Base-by-base conservation (phyloP, 1,284 basidiomycete genomes). In the Singerocomus rubriflavus region DNA sequence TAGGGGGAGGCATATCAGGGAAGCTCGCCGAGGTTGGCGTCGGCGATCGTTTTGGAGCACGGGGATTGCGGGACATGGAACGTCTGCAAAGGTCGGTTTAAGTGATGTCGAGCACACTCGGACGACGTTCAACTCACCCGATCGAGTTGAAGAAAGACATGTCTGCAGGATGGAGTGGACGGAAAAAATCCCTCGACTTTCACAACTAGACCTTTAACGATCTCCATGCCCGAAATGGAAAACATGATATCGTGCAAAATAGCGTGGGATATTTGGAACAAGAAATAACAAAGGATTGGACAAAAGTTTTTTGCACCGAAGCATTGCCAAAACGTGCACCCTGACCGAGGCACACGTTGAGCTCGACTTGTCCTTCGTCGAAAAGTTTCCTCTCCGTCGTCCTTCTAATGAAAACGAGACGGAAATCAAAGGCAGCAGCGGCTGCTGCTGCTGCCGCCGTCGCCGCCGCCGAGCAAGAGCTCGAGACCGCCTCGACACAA, bases 91-190 rank as follows among this genome's bases (percentile, higher is more conserved):
- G 3, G n/a, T 7, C 32, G 39, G 25, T 32, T 26, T 59, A 17
- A 49, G 41, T 37, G 32, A 34, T 16, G 39, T 11, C 12, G 36
- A 36, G 9, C 6, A 34, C 5, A 26, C n/a, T 3, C 11, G 6
- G 30, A 39, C 38, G 52, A 44, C 48, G 54, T 3, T 30, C 13
- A 46, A 71, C 81, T 50, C 57, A 88, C 86, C 86, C 82, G 40
- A 89, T 78, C 26, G 84, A 84, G 64, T 87, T 88, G 71, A 89
- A 87, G 70, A 88, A 88, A 32, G 85, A 88, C 85, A 88, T 88
- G 47, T 13, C 53, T 60, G 60, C 58, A 65, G 67, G 52, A 48
- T 43, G 17, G 68, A 65, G 63, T 12, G 26, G 26, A 21, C 2
- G 25, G 6, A 10, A 13, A 37, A 35, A 26, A 32, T 21, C 2